These are phyloP conservation scores for Didymella segeticola DNA, from an alignment of 2,329 filamentous ascomycete species.

Conservation along the genomic window DNA sequence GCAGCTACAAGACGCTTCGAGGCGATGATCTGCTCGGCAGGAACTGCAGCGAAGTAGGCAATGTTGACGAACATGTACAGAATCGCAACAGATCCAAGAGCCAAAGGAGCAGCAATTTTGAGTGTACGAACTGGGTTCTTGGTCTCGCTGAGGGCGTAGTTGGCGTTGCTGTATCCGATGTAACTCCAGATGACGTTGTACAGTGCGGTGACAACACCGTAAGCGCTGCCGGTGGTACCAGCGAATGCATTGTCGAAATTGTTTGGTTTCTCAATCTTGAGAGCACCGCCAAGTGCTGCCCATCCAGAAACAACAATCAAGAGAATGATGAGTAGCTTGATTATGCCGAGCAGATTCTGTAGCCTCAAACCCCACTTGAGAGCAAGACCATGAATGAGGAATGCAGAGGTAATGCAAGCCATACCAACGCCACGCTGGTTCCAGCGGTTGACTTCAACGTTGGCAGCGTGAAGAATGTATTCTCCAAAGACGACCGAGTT, in stretches of 20 bases:
- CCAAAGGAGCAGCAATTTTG: conserved; percentile 69
- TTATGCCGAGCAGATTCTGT: conserved; percentile 69
- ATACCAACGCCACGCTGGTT: conserved; percentile 71
- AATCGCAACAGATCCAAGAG: conserved; percentile 63
- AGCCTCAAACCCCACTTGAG: conserved; percentile 71
- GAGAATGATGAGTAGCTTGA: conserved; percentile 71
- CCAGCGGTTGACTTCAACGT: conserved; percentile 68
- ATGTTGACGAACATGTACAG: conserved; percentile 73
- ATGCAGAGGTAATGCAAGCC: conserved; percentile 70
- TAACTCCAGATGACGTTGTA: conserved; percentile 78
- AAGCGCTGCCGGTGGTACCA: conserved; percentile 70
- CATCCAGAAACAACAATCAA: conserved; percentile 70
- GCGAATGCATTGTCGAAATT: conserved; percentile 70
- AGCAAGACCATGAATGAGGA: conserved; percentile 68
- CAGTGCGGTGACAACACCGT: conserved; percentile 71
- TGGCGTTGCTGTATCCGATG: conserved; percentile 72
- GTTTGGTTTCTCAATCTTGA: conserved; percentile 64
- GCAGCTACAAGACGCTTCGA: conserved; percentile 64
- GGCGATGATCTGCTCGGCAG: conserved; percentile 61
- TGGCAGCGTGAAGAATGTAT: conserved; percentile 71
- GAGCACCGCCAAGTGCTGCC: conserved; percentile 66
- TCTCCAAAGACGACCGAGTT: conserved; percentile 75
- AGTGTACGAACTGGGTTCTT: conserved; percentile 70
- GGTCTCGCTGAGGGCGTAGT: conserved; percentile 70
- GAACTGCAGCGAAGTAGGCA: conserved; percentile 69